Conservation (phyloP, 2,329 filamentous ascomycete species). For the Aschersonia sp. region DNA sequence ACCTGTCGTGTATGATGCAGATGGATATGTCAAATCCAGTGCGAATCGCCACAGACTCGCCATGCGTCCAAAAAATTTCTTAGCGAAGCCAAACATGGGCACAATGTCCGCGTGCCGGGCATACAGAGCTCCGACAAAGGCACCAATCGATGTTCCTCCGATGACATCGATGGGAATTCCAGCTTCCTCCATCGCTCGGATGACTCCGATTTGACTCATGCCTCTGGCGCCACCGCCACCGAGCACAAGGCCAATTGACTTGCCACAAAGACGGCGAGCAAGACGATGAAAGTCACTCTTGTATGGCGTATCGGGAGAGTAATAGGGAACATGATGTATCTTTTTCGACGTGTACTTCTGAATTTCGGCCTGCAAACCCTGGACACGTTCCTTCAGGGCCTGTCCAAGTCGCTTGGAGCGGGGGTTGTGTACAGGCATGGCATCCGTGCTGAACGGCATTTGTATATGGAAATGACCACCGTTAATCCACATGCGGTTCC, state of each 20-base stretch:
- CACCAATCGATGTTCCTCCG: constrained; percentile 89
- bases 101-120: constrained; percentile 93
- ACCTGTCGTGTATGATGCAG: constrained; percentile 91
- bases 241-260: constrained; percentile 85
- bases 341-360: constrained; percentile 95
- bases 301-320: constrained; percentile 80
- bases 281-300: constrained; percentile 95
- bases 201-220: constrained; percentile 85
- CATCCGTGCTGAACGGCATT: constrained; percentile 70
- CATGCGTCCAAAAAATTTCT: constrained; percentile 98
- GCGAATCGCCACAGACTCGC: constrained; percentile 98
- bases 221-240: constrained; percentile 88
- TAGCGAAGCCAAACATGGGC: constrained; percentile 89
- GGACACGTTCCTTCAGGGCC: constrained; percentile 80
- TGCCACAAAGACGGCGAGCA: constrained; percentile 78
- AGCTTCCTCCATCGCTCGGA: constrained; percentile 86
- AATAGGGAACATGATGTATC: constrained; percentile 75
- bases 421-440: constrained; percentile 56
- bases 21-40: constrained; percentile 88
- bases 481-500: constrained; percentile 94
- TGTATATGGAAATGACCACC: constrained; percentile 96
- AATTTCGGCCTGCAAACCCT: constrained; percentile 90
- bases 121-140: constrained; percentile 90
- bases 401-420: constrained; percentile 67
- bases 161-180: constrained; percentile 93